Percentiles rank a stretch among this genome's conserved stretches.
Conservation (phyloP, 202 grass and related monocot species). For the Setaria viridis region DNA sequence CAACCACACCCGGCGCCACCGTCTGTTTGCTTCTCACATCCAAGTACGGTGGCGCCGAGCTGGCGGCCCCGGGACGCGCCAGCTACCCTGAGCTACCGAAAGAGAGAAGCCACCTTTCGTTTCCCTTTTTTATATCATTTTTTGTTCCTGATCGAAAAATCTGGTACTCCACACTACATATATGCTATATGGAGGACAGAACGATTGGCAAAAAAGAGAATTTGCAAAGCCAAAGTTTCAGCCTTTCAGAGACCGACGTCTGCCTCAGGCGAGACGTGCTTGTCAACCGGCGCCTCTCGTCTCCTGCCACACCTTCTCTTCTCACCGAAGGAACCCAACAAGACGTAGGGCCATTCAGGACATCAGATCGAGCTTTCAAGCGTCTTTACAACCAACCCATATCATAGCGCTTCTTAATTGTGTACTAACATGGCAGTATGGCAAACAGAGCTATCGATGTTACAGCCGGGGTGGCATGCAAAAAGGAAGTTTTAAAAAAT, state of each 20-base stretch:
- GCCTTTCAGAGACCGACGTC: neutral
- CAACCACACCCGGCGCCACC: constrained; percentile 35
- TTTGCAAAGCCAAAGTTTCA: neutral
- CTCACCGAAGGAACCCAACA: constrained; percentile 6
- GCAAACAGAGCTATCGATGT: neutral
- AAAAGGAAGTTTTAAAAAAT: neutral
- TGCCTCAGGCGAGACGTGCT: constrained; percentile 20
- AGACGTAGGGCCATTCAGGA: constrained; percentile 33
- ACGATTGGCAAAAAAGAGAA: neutral
- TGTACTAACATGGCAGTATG: neutral
- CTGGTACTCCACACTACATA: neutral
- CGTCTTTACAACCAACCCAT: constrained; percentile 16
- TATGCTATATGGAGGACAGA: neutral
- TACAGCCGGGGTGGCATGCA: neutral
- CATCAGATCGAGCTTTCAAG: constrained; percentile 8
- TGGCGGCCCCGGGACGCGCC: constrained; percentile 28
- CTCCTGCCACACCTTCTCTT: neutral
- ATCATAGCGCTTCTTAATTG: neutral
- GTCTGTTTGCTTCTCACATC: constrained; percentile 54
- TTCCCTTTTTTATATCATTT: neutral
- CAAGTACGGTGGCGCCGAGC: constrained; percentile 39
- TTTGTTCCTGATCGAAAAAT: neutral
- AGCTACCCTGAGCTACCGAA: constrained; percentile 50
- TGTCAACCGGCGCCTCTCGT: neutral
- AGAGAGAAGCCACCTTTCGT: constrained; percentile 45